These are phyloP conservation scores for Themeda triandra DNA, from an alignment of 176 grass and related monocot genomes.

Conservation along the genomic window DNA sequence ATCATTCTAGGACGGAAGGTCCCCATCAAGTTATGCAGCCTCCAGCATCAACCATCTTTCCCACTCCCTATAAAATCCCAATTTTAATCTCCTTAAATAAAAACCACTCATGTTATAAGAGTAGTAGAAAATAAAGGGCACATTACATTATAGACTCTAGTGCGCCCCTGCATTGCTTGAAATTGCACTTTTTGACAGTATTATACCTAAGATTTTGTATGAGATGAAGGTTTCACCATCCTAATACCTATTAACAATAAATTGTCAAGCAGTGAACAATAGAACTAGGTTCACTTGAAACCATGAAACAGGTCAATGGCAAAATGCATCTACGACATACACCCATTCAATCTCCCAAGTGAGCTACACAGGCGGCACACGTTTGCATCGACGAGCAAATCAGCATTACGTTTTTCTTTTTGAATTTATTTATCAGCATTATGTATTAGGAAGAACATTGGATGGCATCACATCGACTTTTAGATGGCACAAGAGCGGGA, in stretches of 20 bases:
- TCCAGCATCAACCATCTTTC: slow-evolving; percentile 93
- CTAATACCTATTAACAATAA: neutral
- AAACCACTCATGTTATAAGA: neutral
- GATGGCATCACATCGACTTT: neutral
- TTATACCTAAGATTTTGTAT: neutral
- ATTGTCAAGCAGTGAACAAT: neutral
- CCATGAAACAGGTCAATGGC: neutral
- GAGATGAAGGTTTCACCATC: neutral
- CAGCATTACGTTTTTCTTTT: neutral
- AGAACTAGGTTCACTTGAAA: neutral
- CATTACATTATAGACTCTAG: neutral
- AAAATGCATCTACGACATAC: neutral
- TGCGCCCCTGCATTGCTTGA: neutral
- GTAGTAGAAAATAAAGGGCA: neutral
- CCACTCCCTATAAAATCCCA: slow-evolving; percentile 95
- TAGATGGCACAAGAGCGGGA: slow-evolving; percentile 2
- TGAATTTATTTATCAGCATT: too few species aligned
- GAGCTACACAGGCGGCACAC: neutral
- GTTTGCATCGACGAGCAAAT: neutral
- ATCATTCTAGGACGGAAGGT: slow-evolving; percentile 53
- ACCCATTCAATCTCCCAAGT: neutral
- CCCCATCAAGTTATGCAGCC: slow-evolving; percentile 49
- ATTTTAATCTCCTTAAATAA: slow-evolving; percentile 54
- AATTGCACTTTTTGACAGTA: neutral
- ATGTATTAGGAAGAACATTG: neutral